Conservation (phyloP, 345 rosid genomes). For the Tarenaya hassleriana region DNA sequence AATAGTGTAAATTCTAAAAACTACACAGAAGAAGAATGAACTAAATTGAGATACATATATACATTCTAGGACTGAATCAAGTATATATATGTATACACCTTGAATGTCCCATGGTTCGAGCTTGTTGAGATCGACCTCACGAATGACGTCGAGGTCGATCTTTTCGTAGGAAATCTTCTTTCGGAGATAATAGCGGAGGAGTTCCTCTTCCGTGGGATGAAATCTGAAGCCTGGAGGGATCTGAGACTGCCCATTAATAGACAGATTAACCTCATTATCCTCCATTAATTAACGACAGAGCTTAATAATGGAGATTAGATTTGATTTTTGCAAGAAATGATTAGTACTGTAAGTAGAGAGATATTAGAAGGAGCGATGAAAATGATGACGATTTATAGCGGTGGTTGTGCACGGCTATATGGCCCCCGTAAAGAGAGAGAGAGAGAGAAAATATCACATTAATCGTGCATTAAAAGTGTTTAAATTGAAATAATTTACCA, state of each 20-base stretch:
- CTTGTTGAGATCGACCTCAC: conserved; percentile 97
- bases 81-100: conserved; percentile 54
- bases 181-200: conserved; percentile 83
- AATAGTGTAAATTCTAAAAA: too few species aligned
- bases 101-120: conserved; percentile 99
- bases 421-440: conserved; percentile 23
- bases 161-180: conserved; percentile 79
- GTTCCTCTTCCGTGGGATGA: conserved; percentile 97
- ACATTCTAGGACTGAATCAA: too few species aligned
- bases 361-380: conserved; percentile 31
- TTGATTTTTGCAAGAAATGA: conserved; percentile 54
- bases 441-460: conserved; percentile 3
- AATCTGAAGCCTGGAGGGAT: conserved; percentile 99
- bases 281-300: conserved; percentile 30
- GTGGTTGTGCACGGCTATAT: conserved; percentile 35
- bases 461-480: conserved; percentile 22
- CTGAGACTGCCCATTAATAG: conserved; percentile 88
- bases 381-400: conserved; percentile 78
- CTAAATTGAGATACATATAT: too few species aligned
- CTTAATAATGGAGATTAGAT: conserved; percentile 26
- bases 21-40: neutral
- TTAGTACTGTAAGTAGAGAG: conserved; percentile 17
- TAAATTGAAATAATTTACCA: conserved; percentile 13
- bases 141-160: conserved; percentile 94
- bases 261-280: conserved; percentile 58